Base-by-base conservation (phyloP, 1,284 basidiomycete genomes). In the Cystobasidium pallidum region DNA sequence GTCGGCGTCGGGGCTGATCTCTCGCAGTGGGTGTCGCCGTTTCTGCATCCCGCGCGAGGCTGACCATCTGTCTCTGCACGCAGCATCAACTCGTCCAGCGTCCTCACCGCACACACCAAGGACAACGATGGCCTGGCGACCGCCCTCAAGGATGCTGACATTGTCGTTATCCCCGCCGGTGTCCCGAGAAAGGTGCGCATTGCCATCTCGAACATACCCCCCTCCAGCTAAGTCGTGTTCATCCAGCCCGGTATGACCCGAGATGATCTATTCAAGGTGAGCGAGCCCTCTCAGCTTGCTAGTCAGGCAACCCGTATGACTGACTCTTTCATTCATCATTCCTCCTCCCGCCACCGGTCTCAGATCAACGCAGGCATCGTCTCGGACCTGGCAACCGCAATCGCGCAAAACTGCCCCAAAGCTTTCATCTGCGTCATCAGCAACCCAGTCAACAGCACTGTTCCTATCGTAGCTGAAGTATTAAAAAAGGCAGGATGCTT, bases 301-400 rank as follows among this genome's bases (percentile, higher is more conserved):
- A 19, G 10, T 11, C 28, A 26, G 41, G 17, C 62, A 34, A 45
- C n/a, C 24, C 36, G 13, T 39, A 13, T 39, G n/a, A 45, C 30
- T 45, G 43, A 32, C 30, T 63, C 4, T 45, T 19, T 47, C 75
- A 76, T 21, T 76, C 30, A 32, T 30, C 26, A 28, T 51, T n/a
- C 45, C 30, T 26, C 7, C 28, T 32, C 10, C 36, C 30, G 45
- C 65, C 54, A 21, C 24, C 24, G 24, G 10, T 19, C 45, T n/a
- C 76, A 93, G 91, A 94, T 94, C 86, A 99, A 99, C 83, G 96
- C 93, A 75, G 92, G 92, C 67, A 99, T 99, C 81, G 91, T 97
- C 74, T 89, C 89, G 77, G 92, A 93, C 81, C 88, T 99, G 75
- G 95, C 94, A 51, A 88, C 88, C 62, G 92, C 89, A 65, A 91